phyloP scores from a whole-genome alignment of 23 red algal species.

The Pyropia haitanensis region DNA sequence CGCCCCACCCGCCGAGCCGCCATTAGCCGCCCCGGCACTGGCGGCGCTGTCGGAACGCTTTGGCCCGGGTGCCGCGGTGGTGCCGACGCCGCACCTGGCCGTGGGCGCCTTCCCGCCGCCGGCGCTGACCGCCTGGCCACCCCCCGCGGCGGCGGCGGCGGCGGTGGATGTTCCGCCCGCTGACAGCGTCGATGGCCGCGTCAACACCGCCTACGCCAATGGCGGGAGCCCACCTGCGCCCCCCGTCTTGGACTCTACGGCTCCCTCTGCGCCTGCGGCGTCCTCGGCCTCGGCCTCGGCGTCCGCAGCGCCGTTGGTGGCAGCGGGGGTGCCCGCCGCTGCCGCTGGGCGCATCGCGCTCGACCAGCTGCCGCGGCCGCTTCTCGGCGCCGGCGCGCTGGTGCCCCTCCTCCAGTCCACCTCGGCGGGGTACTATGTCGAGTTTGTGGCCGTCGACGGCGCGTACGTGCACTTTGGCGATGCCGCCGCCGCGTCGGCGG shows the following conservation, averaged over 20 bases:
- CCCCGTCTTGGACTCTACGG: background rate
- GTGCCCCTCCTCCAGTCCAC: constrained; percentile 20
- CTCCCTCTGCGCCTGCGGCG: background rate
- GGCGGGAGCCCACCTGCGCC: background rate
- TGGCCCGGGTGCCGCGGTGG: background rate
- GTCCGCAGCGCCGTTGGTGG: background rate
- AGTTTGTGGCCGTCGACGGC: constrained; percentile 33
- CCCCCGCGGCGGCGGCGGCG: background rate
- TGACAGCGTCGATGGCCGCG: background rate
- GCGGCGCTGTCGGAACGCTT: background rate
- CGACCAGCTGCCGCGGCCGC: constrained; percentile 23
- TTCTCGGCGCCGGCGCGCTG: constrained; percentile 21
- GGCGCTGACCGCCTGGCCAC: background rate
- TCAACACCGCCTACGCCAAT: background rate
- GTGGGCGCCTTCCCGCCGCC: background rate
- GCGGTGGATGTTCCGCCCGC: constrained; percentile 5
- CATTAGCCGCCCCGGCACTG: background rate
- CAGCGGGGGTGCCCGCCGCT: background rate
- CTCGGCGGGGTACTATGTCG: constrained; percentile 33
- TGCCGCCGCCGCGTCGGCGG: background rate
- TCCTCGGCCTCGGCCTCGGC: background rate
- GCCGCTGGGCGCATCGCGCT: background rate
- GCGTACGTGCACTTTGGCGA: constrained; percentile 18
- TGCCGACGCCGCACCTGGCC: background rate
- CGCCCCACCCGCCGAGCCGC: background rate